Base-by-base conservation (phyloP, 2,329 filamentous ascomycete genomes). In the Tolypocladium endophyticum region DNA sequence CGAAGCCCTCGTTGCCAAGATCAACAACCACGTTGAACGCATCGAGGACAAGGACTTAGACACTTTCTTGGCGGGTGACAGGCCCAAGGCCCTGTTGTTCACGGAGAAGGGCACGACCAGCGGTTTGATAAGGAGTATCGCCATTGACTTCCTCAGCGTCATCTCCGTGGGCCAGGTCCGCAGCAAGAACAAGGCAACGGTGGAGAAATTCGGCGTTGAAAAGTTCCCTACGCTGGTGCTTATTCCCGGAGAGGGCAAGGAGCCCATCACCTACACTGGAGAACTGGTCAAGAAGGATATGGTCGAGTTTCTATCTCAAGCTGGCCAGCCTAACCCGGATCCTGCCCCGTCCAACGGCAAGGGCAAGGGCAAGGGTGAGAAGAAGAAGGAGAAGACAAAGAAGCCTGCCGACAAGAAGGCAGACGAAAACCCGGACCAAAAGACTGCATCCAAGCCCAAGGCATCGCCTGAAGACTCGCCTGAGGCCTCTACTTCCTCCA, bases 31-130 rank as follows among this genome's bases (percentile, higher is more conserved):
- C 68, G 93, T 99, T 52, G 88, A 88, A 71, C 84, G 85, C 63
- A 77, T 97, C 55, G 86, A 87, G 20, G 91, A 96, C 73, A 90
- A 89, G 74, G 87, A 89, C 54, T 69, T 96, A 43, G 87, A 91
- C 60, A 77, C 77, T 16, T 99, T 93, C 82, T 73, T 97, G 60
- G 81, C 83, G 53, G 87, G 86, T 61, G 83, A 88, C 25, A 83
- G 81, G 16, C 84, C 92, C 56, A 97, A 96, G 78, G 92, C 89
- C 0, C 85, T 99, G 39, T 78, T 99, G 3, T 97, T 99, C 74
- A 95, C 90, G 2, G 90, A 96, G 60, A 99, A 97, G 78, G 91
- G 92, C 28, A 87, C 88, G 7, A 93, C 90, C 0, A 93, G 90
- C 70, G 85, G 92, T 14, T 79, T 96, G 30, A 76, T 97, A 64